These are phyloP conservation scores for Bisporella sp. DNA, from an alignment of 2,329 filamentous ascomycete species.

Conservation along the genomic window DNA sequence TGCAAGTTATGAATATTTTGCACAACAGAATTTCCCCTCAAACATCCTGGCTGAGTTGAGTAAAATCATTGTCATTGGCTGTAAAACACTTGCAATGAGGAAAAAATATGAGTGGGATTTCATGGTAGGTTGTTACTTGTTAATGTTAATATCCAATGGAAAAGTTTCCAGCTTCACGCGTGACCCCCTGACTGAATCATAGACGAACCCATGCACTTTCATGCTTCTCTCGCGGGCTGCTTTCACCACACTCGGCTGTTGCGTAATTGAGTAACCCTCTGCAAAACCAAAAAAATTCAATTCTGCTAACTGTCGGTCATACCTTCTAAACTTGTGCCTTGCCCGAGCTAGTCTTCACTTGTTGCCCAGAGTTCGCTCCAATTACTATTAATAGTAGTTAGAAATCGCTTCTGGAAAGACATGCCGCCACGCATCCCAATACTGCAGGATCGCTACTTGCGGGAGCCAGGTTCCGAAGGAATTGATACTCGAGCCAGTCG, in stretches of 20 bases:
- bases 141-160: background rate
- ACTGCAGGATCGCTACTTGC: background rate
- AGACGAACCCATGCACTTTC: slow-evolving; percentile 54
- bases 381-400: background rate
- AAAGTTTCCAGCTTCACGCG: slow-evolving; percentile 39
- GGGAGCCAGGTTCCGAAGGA: background rate
- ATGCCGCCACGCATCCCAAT: background rate
- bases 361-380: background rate
- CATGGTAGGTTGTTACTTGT: background rate
- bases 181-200: slow-evolving; percentile 47
- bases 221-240: slow-evolving; percentile 51
- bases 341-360: background rate
- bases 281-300: slow-evolving; percentile 49
- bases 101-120: too few relatives aligned
- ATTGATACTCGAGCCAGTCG: too few relatives aligned
- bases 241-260: slow-evolving; percentile 50
- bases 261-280: slow-evolving; percentile 46
- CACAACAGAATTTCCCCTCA: too few relatives aligned
- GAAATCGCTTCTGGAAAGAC: background rate
- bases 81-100: too few relatives aligned
- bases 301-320: slow-evolving; percentile 42
- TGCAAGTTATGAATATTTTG: too few relatives aligned
- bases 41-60: too few relatives aligned
- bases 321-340: background rate
- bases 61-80: too few relatives aligned